phyloP scores from a whole-genome alignment of 257 asterid species.

The Jacaranda mimosifolia region DNA sequence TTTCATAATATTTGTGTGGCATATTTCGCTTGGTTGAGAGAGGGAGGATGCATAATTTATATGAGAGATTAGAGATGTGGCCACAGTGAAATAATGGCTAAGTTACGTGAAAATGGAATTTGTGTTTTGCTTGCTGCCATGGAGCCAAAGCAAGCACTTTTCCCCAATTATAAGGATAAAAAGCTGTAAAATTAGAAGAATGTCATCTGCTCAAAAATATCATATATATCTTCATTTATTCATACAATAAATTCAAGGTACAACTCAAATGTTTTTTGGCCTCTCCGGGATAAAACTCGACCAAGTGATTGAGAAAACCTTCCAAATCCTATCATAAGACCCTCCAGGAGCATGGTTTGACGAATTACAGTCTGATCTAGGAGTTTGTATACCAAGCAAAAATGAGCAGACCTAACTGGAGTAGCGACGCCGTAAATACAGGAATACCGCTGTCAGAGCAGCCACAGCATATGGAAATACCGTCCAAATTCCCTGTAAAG shows the following conservation, averaged over 20 bases:
- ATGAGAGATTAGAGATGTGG: conserved; percentile 15
- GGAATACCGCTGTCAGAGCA: conserved; percentile 68
- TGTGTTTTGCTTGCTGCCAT: conserved; percentile 16
- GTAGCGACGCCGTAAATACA: conserved; percentile 61
- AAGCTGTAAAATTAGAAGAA: not conserved
- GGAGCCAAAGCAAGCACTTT: conserved; percentile 21
- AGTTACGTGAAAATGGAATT: conserved; percentile 26
- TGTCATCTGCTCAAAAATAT: not conserved
- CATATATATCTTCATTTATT: not conserved
- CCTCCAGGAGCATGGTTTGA: conserved; percentile 4
- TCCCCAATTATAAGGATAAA: not conserved
- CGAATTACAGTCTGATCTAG: not conserved
- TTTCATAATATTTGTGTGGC: conserved; percentile 1
- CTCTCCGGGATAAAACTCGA: conserved; percentile 13
- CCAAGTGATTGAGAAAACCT: conserved; percentile 28
- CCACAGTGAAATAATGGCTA: conserved; percentile 19
- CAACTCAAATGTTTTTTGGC: not conserved
- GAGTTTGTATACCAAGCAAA: conserved; percentile 6
- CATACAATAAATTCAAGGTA: conserved; percentile 15
- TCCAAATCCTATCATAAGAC: not conserved
- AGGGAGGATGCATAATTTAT: conserved; percentile 17
- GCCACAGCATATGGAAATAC: conserved; percentile 78
- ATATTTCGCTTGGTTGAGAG: not conserved
- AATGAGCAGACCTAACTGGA: conserved; percentile 46
- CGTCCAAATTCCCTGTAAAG: conserved; percentile 85